Evolutionary conservation across 2,329 filamentous ascomycete genomes (phyloP).

Genomic region (Macrophomina phaseolina): DNA sequence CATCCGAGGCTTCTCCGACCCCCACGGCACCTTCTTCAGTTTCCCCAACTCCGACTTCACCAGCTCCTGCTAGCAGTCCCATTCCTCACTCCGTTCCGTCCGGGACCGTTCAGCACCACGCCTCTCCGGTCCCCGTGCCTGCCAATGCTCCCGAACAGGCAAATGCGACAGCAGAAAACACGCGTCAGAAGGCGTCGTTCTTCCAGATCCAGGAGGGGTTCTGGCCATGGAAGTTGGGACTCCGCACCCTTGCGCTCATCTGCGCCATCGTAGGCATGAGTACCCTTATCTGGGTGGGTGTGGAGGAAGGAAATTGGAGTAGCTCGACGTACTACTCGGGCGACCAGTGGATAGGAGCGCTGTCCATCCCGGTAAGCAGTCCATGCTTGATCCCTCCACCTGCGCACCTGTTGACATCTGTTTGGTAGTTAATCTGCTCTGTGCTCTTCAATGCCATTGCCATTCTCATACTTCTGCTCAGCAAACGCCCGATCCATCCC

Average conservation of each 20-base stretch:
- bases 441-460: conserved; percentile 40
- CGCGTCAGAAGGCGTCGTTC: neutral
- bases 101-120: neutral
- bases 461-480: conserved; percentile 35
- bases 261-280: conserved; percentile 2
- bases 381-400: neutral
- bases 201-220: neutral
- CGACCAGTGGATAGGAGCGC: neutral
- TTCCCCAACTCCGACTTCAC: neutral
- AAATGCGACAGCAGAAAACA: neutral
- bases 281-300: neutral
- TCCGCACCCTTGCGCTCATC: neutral
- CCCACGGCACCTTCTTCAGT: neutral
- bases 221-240: conserved; percentile 4
- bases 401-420: neutral
- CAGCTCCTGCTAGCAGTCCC: neutral
- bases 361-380: conserved; percentile 36
- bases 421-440: conserved; percentile 34
- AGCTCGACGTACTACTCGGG: neutral
- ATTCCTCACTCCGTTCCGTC: neutral
- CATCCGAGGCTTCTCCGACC: neutral
- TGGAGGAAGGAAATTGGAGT: neutral
- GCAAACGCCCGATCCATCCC: conserved; percentile 39
- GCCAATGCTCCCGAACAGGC: neutral
- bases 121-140: neutral